These are phyloP conservation scores for Hymenoscyphus linearis DNA, from an alignment of 2,329 filamentous ascomycete genomes.

Conservation along the genomic window DNA sequence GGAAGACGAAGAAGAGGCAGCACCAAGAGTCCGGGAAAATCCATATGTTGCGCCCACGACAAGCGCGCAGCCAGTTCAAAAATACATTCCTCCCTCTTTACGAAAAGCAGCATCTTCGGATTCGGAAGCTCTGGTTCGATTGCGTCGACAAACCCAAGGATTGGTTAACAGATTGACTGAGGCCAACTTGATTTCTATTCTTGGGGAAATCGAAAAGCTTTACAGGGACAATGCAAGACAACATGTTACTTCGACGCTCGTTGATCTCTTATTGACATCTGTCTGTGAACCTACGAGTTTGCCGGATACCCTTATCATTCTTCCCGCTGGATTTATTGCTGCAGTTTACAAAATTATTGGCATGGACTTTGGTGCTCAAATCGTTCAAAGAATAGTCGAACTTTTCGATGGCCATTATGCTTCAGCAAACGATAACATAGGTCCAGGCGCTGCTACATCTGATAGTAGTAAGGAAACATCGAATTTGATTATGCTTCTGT, in stretches of 20 bases:
- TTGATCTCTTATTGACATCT: conserved; percentile 72
- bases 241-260: conserved; percentile 75
- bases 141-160: conserved; percentile 80
- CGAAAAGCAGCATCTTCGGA: conserved; percentile 59
- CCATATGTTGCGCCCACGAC: conserved; percentile 74
- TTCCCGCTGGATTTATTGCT: conserved; percentile 84
- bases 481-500: conserved; percentile 77
- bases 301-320: conserved; percentile 83
- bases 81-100: conserved; percentile 87
- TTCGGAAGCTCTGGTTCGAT: conserved; percentile 59
- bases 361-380: conserved; percentile 81
- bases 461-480: conserved; percentile 54
- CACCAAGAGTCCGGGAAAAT: conserved; percentile 63
- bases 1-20: conserved; percentile 31
- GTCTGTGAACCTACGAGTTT: conserved; percentile 73
- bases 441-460: conserved; percentile 19
- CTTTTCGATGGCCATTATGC: conserved; percentile 64
- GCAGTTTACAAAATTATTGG: conserved; percentile 84
- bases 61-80: conserved; percentile 47
- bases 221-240: conserved; percentile 84
- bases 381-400: conserved; percentile 72
- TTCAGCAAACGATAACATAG: conserved; percentile 34
- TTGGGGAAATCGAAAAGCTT: conserved; percentile 74
- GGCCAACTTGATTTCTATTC: conserved; percentile 78
- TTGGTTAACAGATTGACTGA: conserved; percentile 91